phyloP scores from a whole-genome alignment of 1,284 basidiomycete genomes.

The Trametes polyzona region DNA sequence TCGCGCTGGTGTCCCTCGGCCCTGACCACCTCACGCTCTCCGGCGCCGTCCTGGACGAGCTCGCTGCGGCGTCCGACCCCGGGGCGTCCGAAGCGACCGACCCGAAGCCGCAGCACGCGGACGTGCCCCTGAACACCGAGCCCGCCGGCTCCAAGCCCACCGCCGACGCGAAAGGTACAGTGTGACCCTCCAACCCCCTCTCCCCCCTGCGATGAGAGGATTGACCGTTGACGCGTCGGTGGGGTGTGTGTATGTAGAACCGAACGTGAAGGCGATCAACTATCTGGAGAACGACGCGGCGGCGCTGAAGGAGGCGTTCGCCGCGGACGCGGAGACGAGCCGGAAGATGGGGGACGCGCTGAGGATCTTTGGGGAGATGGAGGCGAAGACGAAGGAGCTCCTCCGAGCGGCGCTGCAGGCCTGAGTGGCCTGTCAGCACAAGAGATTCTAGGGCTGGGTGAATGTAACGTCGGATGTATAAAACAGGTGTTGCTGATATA shows the following conservation, averaged over 20 bases:
- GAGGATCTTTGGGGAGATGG: constrained; percentile 47
- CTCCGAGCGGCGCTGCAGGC: constrained; percentile 28
- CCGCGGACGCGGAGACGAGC: constrained; percentile 41
- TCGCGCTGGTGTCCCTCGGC: constrained; percentile 45
- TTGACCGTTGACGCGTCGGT: not conserved
- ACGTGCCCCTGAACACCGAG: constrained; percentile 4
- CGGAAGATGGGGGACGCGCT: constrained; percentile 50
- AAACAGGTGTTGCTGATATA: not conserved
- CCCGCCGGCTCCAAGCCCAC: constrained; percentile 1
- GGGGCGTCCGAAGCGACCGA: not conserved
- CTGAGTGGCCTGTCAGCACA: too few species aligned
- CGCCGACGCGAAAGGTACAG: not conserved
- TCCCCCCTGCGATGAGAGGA: too few species aligned
- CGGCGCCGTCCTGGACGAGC: constrained; percentile 45
- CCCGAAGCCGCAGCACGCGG: constrained; percentile 15
- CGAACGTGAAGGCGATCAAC: constrained; percentile 30
- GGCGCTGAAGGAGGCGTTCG: constrained; percentile 40
- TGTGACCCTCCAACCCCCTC: not conserved
- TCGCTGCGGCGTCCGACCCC: constrained; percentile 33
- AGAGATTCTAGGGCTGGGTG: too few species aligned
- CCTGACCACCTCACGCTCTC: constrained; percentile 54
- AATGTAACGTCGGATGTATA: not conserved
- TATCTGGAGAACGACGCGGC: constrained; percentile 42
- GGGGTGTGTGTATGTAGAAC: not conserved
- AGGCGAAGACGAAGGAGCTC: constrained; percentile 44